Conservation (phyloP, 805 yeast genomes). For the Candida peoriensis region DNA sequence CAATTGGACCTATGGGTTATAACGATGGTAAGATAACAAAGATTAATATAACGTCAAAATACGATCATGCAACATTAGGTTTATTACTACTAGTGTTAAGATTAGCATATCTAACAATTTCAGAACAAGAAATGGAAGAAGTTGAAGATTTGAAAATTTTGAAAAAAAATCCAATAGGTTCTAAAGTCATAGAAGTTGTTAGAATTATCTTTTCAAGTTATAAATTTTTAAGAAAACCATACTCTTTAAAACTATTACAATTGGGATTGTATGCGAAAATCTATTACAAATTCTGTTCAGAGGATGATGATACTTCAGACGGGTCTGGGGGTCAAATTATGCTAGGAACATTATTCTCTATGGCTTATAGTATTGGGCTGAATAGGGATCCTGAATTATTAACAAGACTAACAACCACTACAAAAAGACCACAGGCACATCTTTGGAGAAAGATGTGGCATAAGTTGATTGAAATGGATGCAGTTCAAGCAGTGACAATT, state of each 20-base stretch:
- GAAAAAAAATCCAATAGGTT: conserved; percentile 8
- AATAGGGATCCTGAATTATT: conserved; percentile 47
- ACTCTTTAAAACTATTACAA: conserved; percentile 44
- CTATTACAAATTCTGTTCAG: conserved; percentile 46
- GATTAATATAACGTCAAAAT: conserved; percentile 11
- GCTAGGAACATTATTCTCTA: conserved; percentile 44
- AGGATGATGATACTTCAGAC: conserved; percentile 52
- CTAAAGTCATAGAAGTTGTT: conserved; percentile 10
- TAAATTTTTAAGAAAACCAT: conserved; percentile 40
- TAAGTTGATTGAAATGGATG: conserved; percentile 21
- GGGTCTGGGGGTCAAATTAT: conserved; percentile 44
- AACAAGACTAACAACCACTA: conserved; percentile 4
- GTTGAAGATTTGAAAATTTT: conserved; percentile 3
- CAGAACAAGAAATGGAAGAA: conserved; percentile 10
- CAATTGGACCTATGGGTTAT: conserved; percentile 8
- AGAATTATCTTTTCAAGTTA: conserved; percentile 45
- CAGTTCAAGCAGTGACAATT: conserved; percentile 7
- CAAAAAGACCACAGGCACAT: conserved; percentile 11
- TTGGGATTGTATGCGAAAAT: conserved; percentile 43
- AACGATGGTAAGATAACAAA: conserved; percentile 2
- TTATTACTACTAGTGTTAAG: conserved; percentile 19
- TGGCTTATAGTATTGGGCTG: conserved; percentile 50
- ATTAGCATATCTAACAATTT: conserved; percentile 16
- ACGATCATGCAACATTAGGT: conserved; percentile 20
- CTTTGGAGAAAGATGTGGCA: conserved; percentile 25